Evolutionary conservation across 371 early-diverging fungal genomes (phyloP), one percentile per base, ranked within the genome.

Genomic region (Capniomyces stellatus): DNA sequence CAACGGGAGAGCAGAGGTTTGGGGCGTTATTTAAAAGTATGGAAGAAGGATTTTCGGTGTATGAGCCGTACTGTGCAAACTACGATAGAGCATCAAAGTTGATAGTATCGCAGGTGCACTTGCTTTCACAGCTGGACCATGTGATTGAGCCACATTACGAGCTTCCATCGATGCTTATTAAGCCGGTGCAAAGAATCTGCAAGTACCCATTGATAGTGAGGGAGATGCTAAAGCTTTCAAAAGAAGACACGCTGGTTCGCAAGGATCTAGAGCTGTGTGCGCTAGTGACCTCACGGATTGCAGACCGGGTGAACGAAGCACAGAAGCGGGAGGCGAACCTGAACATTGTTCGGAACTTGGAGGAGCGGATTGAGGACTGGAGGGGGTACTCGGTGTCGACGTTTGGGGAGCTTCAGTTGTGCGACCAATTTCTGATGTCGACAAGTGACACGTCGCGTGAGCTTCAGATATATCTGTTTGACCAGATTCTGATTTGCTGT

Each of bases 151-250:
- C 92, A 8, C 75, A 69, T 29, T 83, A 85, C 54, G 83, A 83
- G 57, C 71, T 97, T 49, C 92, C 83, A 21, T 87, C 90, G 18
- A 75, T 87, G 64, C 74, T 98, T 42, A 93, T 98, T 69, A 90
- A 91, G 66, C 98, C 98, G 0, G 82, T 96, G 0, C 97, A 98
- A 70, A 81, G 98, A 54, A 83, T 96, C 55, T 91, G 93, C 75
- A 92, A 90, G 73, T 98, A 96, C 68, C 75, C 93, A 44, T 73
- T 94, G 59, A 71, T 78, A 56, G 74, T 79, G 24, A 59, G 73
- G 52, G 87, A 92, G 60, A 75, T 94, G 51, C 69, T 87, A 61
- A 89, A 88, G 65, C 75, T 75, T 57, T 81, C 83, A 21, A 70
- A 82, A 46, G 66, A 72, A 29, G 64, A 75, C 18, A 82, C 84